These are phyloP conservation scores for Chrysophaeum taylorii DNA, from an alignment of 352 stramenopile species.

Conservation along the genomic window DNA sequence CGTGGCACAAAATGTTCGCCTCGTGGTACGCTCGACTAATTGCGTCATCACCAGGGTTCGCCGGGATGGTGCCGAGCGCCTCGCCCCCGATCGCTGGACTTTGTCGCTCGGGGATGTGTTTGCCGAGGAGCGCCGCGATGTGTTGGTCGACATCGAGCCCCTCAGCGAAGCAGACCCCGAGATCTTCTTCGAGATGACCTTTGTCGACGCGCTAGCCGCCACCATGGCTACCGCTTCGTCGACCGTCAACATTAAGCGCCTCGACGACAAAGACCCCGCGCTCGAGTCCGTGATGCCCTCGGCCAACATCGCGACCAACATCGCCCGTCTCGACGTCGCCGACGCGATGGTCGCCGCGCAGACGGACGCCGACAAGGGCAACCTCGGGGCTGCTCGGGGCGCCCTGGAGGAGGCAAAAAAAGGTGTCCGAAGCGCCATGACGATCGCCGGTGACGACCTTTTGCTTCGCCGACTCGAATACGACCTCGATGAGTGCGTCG, in stretches of 20 bases:
- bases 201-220: not conserved
- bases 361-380: not conserved
- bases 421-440: not conserved
- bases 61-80: not conserved
- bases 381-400: not conserved
- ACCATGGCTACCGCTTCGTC: not conserved
- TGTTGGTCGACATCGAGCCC: slow-evolving; percentile 25
- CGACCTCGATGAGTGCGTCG: not conserved
- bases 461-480: not conserved
- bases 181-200: slow-evolving; percentile 9
- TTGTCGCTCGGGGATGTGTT: slow-evolving; percentile 29
- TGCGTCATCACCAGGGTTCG: slow-evolving; percentile 17
- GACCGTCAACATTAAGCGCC: not conserved
- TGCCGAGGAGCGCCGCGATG: slow-evolving; percentile 24
- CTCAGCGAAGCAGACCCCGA: not conserved
- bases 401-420: not conserved
- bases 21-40: slow-evolving; percentile 34
- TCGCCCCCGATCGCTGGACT: not conserved
- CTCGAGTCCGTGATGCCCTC: not conserved
- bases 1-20: slow-evolving; percentile 44
- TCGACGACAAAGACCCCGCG: not conserved
- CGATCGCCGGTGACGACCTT: not conserved
- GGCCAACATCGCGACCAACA: not conserved
- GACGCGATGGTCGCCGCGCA: not conserved
- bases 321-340: not conserved